A percentile compares a stretch with the other conserved stretches of the same genome.
Conservation (phyloP, 148 eudicot genomes). For the Amaranthus hypochondriacus region DNA sequence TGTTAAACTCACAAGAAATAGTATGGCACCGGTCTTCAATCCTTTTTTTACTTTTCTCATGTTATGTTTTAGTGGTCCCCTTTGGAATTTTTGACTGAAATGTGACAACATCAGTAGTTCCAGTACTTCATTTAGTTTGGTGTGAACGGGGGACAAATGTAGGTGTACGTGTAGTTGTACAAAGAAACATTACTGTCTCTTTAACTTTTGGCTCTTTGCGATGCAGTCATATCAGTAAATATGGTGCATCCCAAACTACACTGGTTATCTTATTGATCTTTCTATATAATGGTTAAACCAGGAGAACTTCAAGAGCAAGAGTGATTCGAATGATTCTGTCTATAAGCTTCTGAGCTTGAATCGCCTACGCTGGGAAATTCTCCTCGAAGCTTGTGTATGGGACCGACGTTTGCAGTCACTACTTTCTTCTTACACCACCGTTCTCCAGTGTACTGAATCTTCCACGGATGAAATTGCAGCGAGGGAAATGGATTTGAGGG, state of each 20-base stretch:
- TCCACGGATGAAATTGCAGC: slow-evolving; percentile 14
- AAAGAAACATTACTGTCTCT: background rate
- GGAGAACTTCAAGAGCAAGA: slow-evolving; percentile 50
- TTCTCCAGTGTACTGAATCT: slow-evolving; percentile 20
- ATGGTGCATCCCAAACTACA: background rate
- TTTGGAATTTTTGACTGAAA: background rate
- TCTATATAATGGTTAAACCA: slow-evolving; percentile 22
- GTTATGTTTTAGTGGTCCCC: background rate
- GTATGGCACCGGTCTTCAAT: background rate
- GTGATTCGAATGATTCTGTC: slow-evolving; percentile 33
- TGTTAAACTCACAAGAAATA: background rate
- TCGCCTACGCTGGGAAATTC: slow-evolving; percentile 52
- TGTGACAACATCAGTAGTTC: background rate
- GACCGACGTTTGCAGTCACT: slow-evolving; percentile 61
- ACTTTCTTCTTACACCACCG: slow-evolving; percentile 46
- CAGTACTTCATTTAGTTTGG: background rate
- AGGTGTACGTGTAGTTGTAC: background rate
- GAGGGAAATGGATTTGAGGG: slow-evolving; percentile 8
- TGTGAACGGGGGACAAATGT: background rate
- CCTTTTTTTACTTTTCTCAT: background rate
- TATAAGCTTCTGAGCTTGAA: slow-evolving; percentile 62
- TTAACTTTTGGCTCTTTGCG: background rate
- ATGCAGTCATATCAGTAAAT: background rate
- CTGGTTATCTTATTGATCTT: background rate
- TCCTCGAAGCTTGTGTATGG: slow-evolving; percentile 79